Evolutionary conservation across 2,329 filamentous ascomycete species (phyloP), one percentile per base, ranked within the genome.

Genomic region (Colletotrichum ledebouriae): DNA sequence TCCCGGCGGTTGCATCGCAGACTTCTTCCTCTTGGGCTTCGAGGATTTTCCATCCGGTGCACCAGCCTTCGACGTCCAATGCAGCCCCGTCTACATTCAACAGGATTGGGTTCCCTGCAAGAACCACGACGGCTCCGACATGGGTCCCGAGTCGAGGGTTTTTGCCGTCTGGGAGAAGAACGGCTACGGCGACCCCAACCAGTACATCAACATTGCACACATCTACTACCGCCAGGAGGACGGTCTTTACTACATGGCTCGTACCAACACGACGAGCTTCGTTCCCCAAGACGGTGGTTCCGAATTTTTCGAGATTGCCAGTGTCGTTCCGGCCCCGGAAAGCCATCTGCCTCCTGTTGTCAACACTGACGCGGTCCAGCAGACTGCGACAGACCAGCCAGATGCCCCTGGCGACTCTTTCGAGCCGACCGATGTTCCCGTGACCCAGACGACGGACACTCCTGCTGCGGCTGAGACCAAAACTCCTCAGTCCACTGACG

Each of bases 1-100:
- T 2, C 73, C 74, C 0, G 73, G 73, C 17, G 71, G 72, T 37
- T 77, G 75, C 72, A 67, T 59, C 46, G 62, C 72, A 0, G 46
- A 25, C 11, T 77, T 75, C 67, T 72, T 72, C 56, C 63, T 77
- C 47, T 63, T 50, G 47, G 73, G 72, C 10, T 50, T 67, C 0
- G 73, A 70, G 11, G 72, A 63, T 44, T 76, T 76, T 72, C 53
- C 66, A 3, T 3, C 41, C 12, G 70, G 59, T 7, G 74, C 74
- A 3, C 75, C 75, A 2, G 72, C 63, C 25, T 76, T 76, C 71
- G 58, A 71, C 33, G 75, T 74, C 15, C 9, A 57, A 15, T 77
- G 75, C 71, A 69, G 71, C 50, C 71, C 73, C 34, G 59, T 75
- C 41, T 73, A 72, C 67, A 71, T 73, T 63, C 70, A 74, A 59